A percentile compares a stretch with the other conserved stretches of the same genome.
These are phyloP conservation scores for Blastobotrys elegans DNA, from an alignment of 1,139 yeast genomes.

Conservation along the genomic window DNA sequence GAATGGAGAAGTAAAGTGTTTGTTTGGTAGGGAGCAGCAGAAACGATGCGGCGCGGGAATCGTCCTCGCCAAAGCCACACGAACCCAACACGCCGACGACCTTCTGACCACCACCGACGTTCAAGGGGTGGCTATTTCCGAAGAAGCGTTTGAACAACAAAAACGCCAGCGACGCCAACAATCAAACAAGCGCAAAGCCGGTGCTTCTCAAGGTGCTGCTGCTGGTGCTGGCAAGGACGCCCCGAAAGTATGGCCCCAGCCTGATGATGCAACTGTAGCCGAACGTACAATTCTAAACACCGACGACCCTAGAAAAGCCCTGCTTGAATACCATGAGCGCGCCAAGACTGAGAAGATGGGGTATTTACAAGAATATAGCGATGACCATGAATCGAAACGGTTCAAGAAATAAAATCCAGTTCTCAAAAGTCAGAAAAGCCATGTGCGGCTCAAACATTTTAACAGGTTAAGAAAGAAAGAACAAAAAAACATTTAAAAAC, in stretches of 20 bases:
- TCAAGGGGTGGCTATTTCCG: conserved; percentile 29
- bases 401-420: conserved; percentile 1
- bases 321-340: conserved; percentile 29
- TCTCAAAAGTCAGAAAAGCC: too few relatives aligned
- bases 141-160: conserved; percentile 20
- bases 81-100: conserved; percentile 37
- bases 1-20: conserved; percentile 30
- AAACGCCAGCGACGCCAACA: conserved; percentile 13
- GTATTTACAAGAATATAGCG: neutral
- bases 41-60: conserved; percentile 36
- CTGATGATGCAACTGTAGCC: conserved; percentile 20
- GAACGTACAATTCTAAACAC: conserved; percentile 16
- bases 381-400: neutral
- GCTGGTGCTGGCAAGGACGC: conserved; percentile 14
- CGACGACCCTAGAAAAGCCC: conserved; percentile 39
- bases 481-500: too few relatives aligned
- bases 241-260: conserved; percentile 26
- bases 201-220: conserved; percentile 9
- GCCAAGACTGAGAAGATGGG: conserved; percentile 22
- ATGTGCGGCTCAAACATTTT: too few relatives aligned
- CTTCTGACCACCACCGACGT: conserved; percentile 28
- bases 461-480: too few relatives aligned
- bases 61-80: conserved; percentile 35
- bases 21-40: conserved; percentile 30
- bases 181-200: conserved; percentile 10